Conservation (phyloP, 495 filamentous ascomycete genomes). For the Immersiella caudata region DNA sequence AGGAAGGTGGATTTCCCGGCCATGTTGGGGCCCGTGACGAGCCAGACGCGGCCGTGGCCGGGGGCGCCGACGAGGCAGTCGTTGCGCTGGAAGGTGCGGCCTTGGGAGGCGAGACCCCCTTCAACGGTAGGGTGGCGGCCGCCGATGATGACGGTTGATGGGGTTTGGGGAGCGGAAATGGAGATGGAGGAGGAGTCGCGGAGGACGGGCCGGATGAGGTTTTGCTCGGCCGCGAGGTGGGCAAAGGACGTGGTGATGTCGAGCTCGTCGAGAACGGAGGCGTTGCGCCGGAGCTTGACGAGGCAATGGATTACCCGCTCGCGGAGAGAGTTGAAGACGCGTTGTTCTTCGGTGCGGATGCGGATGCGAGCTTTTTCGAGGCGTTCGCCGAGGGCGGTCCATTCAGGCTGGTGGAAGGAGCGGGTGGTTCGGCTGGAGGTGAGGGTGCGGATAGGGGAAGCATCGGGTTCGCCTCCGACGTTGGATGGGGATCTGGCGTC, state of each 20-base stretch:
- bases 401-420: conserved; percentile 80
- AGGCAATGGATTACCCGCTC: conserved; percentile 76
- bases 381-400: conserved; percentile 75
- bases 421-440: conserved; percentile 80
- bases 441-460: conserved; percentile 61
- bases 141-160: conserved; percentile 60
- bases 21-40: conserved; percentile 99
- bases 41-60: conserved; percentile 69
- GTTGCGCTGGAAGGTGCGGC: conserved; percentile 81
- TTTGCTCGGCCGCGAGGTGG: conserved; percentile 70
- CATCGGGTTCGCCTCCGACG: conserved; percentile 36
- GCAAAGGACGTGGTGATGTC: conserved; percentile 88
- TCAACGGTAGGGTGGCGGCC: conserved; percentile 92
- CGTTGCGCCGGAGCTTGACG: conserved; percentile 82
- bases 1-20: conserved; percentile 95
- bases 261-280: conserved; percentile 84
- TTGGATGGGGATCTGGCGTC: conserved; percentile 47
- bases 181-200: conserved; percentile 53
- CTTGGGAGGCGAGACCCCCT: conserved; percentile 74
- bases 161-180: conserved; percentile 22
- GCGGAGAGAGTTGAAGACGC: conserved; percentile 70
- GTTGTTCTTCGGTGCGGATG: conserved; percentile 79
- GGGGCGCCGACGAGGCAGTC: conserved; percentile 72
- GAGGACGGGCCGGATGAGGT: conserved; percentile 72
- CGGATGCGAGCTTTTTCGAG: conserved; percentile 73